Conservation (phyloP, 441 rosid genomes). For the Metrosideros polymorpha region DNA sequence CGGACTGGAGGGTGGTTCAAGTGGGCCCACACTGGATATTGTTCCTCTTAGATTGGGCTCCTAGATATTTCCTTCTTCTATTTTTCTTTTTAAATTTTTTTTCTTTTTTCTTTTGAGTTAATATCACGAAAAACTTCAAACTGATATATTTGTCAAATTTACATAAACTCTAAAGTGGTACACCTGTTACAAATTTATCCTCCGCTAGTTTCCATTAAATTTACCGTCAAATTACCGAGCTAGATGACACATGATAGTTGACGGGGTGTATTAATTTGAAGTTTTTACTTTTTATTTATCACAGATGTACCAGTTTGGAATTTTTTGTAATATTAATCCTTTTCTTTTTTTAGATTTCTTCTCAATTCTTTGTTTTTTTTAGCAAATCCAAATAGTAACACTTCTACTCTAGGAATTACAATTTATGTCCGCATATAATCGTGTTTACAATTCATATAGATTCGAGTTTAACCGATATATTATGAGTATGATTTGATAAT, state of each 20-base stretch:
- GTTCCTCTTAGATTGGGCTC: neutral
- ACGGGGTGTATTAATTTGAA: too few species aligned
- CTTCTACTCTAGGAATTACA: fast-evolving
- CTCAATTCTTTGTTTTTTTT: fast-evolving
- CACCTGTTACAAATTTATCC: too few species aligned
- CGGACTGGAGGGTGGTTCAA: neutral
- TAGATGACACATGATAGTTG: too few species aligned
- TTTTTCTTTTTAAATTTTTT: neutral
- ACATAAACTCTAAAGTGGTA: too few species aligned
- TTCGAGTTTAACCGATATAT: neutral
- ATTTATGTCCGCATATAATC: neutral
- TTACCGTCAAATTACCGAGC: too few species aligned
- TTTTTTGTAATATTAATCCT: too few species aligned
- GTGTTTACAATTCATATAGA: neutral
- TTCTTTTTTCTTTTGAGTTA: too few species aligned
- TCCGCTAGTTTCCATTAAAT: too few species aligned
- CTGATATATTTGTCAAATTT: too few species aligned
- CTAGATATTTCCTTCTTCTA: neutral
- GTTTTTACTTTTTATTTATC: too few species aligned
- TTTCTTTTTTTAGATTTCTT: neutral
- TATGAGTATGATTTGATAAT: neutral
- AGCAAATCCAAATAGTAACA: neutral
- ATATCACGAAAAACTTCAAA: too few species aligned
- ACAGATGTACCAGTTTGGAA: too few species aligned
- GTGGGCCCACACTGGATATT: neutral